A percentile compares a stretch with the other conserved stretches of the same genome.
These are phyloP conservation scores for Trametes cubensis DNA, from an alignment of 768 basidiomycete genomes.

Conservation along the genomic window DNA sequence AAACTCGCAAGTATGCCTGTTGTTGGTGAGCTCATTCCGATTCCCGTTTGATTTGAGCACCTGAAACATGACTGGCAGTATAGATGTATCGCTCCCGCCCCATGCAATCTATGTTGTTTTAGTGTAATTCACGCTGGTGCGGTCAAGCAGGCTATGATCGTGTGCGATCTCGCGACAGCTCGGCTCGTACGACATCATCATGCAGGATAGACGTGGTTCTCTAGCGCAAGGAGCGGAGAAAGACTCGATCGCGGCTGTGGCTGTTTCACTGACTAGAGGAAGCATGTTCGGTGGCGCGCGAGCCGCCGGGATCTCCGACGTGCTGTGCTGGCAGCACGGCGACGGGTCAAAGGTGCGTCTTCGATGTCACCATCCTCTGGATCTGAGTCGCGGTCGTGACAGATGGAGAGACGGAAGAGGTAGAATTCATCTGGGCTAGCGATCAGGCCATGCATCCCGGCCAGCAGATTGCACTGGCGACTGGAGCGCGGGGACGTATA, in stretches of 20 bases:
- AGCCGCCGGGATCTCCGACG: neutral
- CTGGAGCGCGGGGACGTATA: neutral
- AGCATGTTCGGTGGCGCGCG: neutral
- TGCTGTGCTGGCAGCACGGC: neutral
- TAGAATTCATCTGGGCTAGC: neutral
- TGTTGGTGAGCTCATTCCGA: constrained; percentile 6
- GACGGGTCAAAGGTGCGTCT: neutral
- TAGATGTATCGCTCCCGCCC: constrained; percentile 16
- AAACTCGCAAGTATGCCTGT: constrained; percentile 4
- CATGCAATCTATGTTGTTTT: constrained; percentile 17
- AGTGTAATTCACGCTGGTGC: constrained; percentile 3
- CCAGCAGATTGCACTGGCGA: neutral
- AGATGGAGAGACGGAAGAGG: neutral
- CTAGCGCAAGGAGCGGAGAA: neutral
- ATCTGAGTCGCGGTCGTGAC: neutral
- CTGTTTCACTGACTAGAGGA: neutral
- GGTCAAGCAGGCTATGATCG: neutral
- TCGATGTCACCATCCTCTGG: neutral
- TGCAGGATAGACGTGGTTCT: neutral
- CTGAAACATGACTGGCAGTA: constrained; percentile 15
- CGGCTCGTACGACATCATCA: neutral
- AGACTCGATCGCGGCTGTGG: neutral
- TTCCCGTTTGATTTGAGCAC: neutral
- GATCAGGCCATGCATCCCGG: neutral
- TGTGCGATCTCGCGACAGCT: neutral